Evolutionary conservation across 305 asterid genomes (phyloP), one percentile per base, ranked within the genome.

Genomic region (Ajuga reptans): DNA sequence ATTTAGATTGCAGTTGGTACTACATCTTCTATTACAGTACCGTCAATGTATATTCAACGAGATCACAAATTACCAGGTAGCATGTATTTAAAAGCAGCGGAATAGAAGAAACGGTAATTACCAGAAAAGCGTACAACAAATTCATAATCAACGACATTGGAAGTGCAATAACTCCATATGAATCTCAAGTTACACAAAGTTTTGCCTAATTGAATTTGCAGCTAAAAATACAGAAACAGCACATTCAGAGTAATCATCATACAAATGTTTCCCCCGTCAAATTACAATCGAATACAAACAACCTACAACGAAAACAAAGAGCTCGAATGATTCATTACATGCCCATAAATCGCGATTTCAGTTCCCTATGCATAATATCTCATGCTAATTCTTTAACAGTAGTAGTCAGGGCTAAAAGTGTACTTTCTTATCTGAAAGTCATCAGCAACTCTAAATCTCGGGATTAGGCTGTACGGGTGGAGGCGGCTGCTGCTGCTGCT

Each of bases 401-500:
- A 68, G 59, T 18, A 57, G 81, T 75, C 83, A 81, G 84, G 64
- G 45, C 77, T 74, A 73, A 57, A 39, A 37, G 65, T 64, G 72
- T 72, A 66, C 64, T 36, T 69, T 61, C 34, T 60, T 45, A 37
- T 64, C 75, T 72, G 72, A 8, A 6, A 1, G 39, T 3, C 71
- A 57, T 68, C 69, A 73, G 75, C 76, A 15, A 54, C 76, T 64
- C 73, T 68, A 78, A 57, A 33, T 66, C 64, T 68, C 51, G 67
- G 68, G 77, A 21, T 21, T 21, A 21, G 27, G 27, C 27, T 0
- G 1, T 45, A 52, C 55, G 0, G 72, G 61, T 33, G 6, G 63
- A 0, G 56, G 67, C 59, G 43, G 80, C 31, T 53, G 72, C 66
- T n/a, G 36, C 6, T 17, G 24, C 12, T 17, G 21, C 9, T 18